Conservation (phyloP, 176 grass and related monocot genomes). For the Oryza officinalis region DNA sequence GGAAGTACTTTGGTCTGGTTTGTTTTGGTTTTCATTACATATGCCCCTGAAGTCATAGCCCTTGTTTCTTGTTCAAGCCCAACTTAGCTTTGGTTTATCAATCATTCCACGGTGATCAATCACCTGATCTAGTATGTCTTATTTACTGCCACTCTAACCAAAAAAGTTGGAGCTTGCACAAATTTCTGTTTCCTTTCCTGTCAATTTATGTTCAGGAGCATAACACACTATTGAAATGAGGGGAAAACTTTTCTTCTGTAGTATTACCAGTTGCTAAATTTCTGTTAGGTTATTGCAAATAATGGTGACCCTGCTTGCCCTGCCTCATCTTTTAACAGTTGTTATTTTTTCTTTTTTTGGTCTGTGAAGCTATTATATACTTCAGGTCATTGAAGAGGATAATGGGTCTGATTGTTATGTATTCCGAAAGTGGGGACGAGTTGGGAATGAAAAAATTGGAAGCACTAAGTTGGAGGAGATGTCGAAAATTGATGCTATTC, state of each 20-base stretch:
- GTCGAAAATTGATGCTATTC: conserved; percentile 82
- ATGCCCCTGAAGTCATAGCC: not conserved
- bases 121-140: conserved; percentile 7
- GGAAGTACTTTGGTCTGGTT: not conserved
- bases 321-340: conserved; percentile 26
- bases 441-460: conserved; percentile 91
- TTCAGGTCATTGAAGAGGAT: conserved; percentile 95
- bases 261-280: not conserved
- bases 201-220: not conserved
- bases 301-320: not conserved
- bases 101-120: not conserved
- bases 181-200: conserved; percentile 6
- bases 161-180: conserved; percentile 21
- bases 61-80: not conserved
- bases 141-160: not conserved
- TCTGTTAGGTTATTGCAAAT: not conserved
- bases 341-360: not conserved
- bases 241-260: not conserved
- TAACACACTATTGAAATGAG: not conserved
- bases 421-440: conserved; percentile 92
- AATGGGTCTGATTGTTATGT: conserved; percentile 80
- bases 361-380: conserved; percentile 81
- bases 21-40: not conserved
- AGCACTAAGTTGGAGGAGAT: conserved; percentile 77
- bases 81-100: not conserved